Evolutionary conservation across 2,329 filamentous ascomycete genomes (phyloP), one percentile per base, ranked within the genome.

Genomic region (Epichloe brachyelytri): DNA sequence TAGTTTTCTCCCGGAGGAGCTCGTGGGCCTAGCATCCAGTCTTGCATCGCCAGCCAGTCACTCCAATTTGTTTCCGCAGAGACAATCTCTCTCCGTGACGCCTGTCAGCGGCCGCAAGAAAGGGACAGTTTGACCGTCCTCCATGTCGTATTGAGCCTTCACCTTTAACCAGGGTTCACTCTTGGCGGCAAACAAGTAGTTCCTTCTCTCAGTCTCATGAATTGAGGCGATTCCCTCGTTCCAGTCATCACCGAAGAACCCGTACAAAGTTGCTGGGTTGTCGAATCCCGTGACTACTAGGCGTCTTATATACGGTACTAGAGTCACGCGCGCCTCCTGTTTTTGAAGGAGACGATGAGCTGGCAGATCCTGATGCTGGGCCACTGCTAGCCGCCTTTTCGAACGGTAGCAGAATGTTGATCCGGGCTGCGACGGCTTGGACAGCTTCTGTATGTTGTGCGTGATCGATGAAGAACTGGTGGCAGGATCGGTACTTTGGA

Each of bases 241-340:
- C 87, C 90, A 98, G 63, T 95, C 85, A 57, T 96, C 87, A n/a
- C 93, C 93, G 60, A 97, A 98, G 71, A 96, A 95, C 11, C 89
- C 89, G 63, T 95, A 88, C 54, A 98, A 72, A n/a, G 97, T 83
- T 0, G 82, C 82, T 0, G 86, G 82, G 40, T 82, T 83, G 65
- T 97, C 93, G 71, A 95, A 93, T 2, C 90, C 91, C 0, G 91
- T 97, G 15, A 88, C 88, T 45, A 97, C 82, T 2, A 97, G 77
- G 15, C 93, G 86, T 36, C 91, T 84, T 55, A 97, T 83, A 65
- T 95, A 98, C 0, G 93, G 91, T 4, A 93, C 78, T 11, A 96
- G 74, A 20, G 48, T 44, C 15, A 53, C 51, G 12, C 36, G 63
- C 58, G 6, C 59, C 54, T 37, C 15, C 43, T n/a, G 46, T 3